These are phyloP conservation scores for Salvia miltiorrhiza DNA, from an alignment of 257 asterid species.

Conservation along the genomic window DNA sequence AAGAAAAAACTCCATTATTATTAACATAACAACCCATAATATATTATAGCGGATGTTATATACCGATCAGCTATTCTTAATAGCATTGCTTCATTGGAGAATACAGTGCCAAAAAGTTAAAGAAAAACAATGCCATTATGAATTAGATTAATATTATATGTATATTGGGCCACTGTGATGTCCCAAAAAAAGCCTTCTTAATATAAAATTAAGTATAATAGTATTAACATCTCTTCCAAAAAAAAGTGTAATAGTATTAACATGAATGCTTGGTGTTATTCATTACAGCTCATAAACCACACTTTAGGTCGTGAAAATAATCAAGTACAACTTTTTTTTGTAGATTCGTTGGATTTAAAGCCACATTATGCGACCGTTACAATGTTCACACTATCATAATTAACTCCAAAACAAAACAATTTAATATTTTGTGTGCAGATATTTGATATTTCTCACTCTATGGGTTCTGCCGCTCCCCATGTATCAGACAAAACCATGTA, in stretches of 20 bases:
- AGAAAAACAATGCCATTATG: neutral
- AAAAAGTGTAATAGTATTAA: neutral
- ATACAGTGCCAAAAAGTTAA: neutral
- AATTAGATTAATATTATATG: neutral
- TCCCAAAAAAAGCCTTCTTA: neutral
- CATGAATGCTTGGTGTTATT: neutral
- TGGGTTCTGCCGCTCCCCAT: conserved; percentile 20
- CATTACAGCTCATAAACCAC: conserved; percentile 14
- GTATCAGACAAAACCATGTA: neutral
- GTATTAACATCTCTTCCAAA: neutral
- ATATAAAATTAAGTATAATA: neutral
- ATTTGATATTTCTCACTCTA: conserved; percentile 9
- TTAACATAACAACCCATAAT: neutral
- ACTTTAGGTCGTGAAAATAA: neutral
- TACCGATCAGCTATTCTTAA: neutral
- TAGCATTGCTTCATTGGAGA: neutral
- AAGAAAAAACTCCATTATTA: neutral
- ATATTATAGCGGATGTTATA: neutral
- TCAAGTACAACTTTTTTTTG: neutral
- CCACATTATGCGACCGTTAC: neutral
- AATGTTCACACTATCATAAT: conserved; percentile 1
- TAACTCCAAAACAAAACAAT: neutral
- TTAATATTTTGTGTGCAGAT: neutral
- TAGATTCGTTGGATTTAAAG: neutral
- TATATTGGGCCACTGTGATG: neutral